Evolutionary conservation across 2,329 filamentous ascomycete species (phyloP).

Genomic region (Xylaria sp.): DNA sequence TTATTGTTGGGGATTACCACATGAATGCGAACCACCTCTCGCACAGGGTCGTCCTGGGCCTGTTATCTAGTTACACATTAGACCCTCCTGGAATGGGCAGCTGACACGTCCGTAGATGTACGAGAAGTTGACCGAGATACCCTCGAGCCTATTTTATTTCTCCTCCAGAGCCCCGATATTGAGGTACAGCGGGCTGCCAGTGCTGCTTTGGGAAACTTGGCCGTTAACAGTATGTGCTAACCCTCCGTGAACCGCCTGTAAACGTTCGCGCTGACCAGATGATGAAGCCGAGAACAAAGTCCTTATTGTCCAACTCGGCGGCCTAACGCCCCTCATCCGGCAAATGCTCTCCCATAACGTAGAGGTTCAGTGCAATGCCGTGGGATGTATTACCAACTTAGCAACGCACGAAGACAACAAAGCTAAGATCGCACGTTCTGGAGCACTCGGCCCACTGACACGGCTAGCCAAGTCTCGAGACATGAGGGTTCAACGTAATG

Average conservation of each 20-base stretch:
- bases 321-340: conserved; percentile 88
- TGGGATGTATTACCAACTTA: conserved; percentile 97
- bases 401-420: conserved; percentile 99
- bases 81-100: neutral
- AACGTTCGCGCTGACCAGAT: conserved; percentile 33
- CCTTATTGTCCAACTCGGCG: conserved; percentile 90
- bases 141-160: conserved; percentile 93
- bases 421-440: conserved; percentile 95
- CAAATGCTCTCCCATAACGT: conserved; percentile 99
- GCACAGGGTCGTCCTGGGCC: neutral
- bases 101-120: conserved; percentile 74
- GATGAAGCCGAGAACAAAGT: conserved; percentile 93
- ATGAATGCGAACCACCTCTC: neutral
- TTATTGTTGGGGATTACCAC: conserved; percentile 8
- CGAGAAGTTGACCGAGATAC: conserved; percentile 95
- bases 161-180: conserved; percentile 94
- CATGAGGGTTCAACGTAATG: conserved; percentile 98
- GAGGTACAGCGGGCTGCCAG: conserved; percentile 97
- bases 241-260: neutral
- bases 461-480: conserved; percentile 95
- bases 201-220: conserved; percentile 93
- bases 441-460: conserved; percentile 89
- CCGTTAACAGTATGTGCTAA: conserved; percentile 86
- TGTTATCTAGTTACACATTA: neutral
- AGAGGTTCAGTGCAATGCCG: conserved; percentile 98